Conservation (phyloP, 2,329 filamentous ascomycete species). For the Aschersonia sp. region DNA sequence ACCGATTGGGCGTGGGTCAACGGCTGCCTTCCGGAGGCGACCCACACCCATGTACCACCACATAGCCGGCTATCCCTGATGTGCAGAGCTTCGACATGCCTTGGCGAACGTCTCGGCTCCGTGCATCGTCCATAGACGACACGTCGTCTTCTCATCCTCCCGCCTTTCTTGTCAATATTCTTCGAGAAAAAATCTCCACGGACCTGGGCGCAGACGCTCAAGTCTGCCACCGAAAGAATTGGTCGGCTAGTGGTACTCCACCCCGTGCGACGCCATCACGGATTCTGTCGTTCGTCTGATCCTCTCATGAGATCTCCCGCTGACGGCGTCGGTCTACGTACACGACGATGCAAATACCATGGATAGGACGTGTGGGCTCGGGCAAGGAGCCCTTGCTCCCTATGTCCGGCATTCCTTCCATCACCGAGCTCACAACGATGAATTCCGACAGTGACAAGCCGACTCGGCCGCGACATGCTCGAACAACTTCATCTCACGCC, state of each 20-base stretch:
- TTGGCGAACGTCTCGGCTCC: background rate
- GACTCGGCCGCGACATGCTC: constrained; percentile 20
- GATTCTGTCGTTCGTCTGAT: background rate
- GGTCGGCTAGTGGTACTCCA: background rate
- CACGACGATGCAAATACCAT: constrained; percentile 22
- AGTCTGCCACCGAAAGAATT: background rate
- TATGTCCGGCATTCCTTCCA: constrained; percentile 18
- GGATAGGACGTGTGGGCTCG: constrained; percentile 17
- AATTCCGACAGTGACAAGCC: constrained; percentile 13
- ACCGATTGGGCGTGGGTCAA: background rate
- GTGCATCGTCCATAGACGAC: background rate
- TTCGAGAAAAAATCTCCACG: no score
- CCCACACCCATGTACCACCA: constrained; percentile 4
- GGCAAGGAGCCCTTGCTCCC: constrained; percentile 18
- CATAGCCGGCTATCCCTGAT: constrained; percentile 2
- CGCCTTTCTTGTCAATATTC: background rate
- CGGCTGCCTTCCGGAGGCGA: background rate
- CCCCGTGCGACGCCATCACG: constrained; percentile 1
- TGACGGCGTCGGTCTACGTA: constrained; percentile 7
- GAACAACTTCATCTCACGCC: constrained; percentile 41
- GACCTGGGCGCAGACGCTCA: background rate
- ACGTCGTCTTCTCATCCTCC: background rate
- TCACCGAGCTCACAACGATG: constrained; percentile 12
- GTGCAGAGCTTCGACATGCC: background rate
- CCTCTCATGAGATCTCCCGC: constrained; percentile 1